Base-by-base conservation (phyloP, 768 basidiomycete genomes). In the Boletus rex-veris region DNA sequence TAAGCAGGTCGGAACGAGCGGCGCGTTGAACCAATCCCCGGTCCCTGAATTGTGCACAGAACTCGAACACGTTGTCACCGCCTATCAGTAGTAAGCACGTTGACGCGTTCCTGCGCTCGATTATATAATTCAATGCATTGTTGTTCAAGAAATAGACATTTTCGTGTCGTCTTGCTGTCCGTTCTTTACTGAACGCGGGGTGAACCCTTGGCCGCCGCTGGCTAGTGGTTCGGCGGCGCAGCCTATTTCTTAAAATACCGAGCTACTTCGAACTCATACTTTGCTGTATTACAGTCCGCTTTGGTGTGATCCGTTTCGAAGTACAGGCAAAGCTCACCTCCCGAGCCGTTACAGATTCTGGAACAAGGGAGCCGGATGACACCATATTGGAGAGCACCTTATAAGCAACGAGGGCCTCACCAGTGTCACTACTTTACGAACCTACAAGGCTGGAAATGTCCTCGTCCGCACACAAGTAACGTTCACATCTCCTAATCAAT, bases 271-370 rank as follows among this genome's bases (percentile, higher is more conserved):
- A 31, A 45, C 45, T 26, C 38, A 36, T 24, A 14, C 24, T 30
- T 50, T 66, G 58, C 63, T 66, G 63, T 64, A 66, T 58, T 15
- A 5, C 37, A 21, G 11, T 10, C 19, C 18, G 8, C 21, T 50
- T 43, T 45, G 30, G 43, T 30, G 31, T 48, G 48, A 54, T 59
- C 64, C 51, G 55, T 35, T 19, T 21, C 21, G 42, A 43, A 45
- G 48, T 15, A 3, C n/a, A 38, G 54, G 55, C 11, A 38, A 55
- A 11, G 24, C 52, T 26, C 30, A 45, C 10, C n/a, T 38, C 5
- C 62, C 50, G 55, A 50, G 30, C 62, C 53, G 30, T 43, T 15
- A 35, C 19, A 33, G 11, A 18, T 55, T 54, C 62, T 50, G 48
- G 62, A 53, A 54, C 42, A 35, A 49, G 8, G 1, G 33, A 12